Evolutionary conservation across 2,329 filamentous ascomycete species (phyloP).

Genomic region (Remersonia thermophila): DNA sequence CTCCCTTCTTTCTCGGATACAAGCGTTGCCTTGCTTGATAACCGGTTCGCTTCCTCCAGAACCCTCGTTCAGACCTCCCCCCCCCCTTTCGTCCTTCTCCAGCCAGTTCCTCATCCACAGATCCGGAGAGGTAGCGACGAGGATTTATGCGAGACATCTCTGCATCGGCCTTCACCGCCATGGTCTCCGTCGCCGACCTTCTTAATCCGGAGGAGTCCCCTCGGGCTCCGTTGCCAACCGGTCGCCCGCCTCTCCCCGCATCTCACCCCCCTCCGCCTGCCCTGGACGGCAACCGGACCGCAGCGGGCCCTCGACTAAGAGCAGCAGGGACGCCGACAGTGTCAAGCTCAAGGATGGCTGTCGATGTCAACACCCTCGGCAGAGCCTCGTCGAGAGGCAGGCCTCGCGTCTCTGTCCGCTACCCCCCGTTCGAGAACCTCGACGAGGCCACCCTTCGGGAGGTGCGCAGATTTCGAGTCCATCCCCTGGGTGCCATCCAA

Average conservation of each 20-base stretch:
- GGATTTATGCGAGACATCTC: conserved; percentile 28
- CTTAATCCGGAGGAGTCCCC: conserved; percentile 49
- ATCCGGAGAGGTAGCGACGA: conserved; percentile 21
- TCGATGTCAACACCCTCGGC: too few relatives aligned
- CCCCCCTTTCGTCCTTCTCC: conserved; percentile 13
- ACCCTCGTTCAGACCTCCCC: conserved; percentile 1
- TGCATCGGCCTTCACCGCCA: conserved; percentile 23
- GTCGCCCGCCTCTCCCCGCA: conserved; percentile 21
- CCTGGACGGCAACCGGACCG: too few relatives aligned
- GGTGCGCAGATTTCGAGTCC: conserved; percentile 52
- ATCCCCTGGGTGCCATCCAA: conserved; percentile 50
- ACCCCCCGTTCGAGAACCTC: conserved; percentile 51
- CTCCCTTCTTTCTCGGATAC: too few relatives aligned
- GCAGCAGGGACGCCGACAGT: too few relatives aligned
- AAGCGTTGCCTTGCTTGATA: conserved; percentile 19
- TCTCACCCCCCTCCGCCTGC: too few relatives aligned
- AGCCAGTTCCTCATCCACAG: conserved; percentile 23
- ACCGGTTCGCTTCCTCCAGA: conserved; percentile 15
- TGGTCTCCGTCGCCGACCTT: conserved; percentile 54
- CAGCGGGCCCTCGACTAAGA: too few relatives aligned
- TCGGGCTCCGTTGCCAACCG: conserved; percentile 25
- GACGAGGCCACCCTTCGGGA: conserved; percentile 43
- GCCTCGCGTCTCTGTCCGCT: background rate
- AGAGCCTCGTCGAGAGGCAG: too few relatives aligned
- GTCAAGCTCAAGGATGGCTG: too few relatives aligned